A percentile compares a stretch with the other conserved stretches of the same genome.
Evolutionary conservation across 148 eudicot species (phyloP).

Genomic region (Camellia lanceoleosa): DNA sequence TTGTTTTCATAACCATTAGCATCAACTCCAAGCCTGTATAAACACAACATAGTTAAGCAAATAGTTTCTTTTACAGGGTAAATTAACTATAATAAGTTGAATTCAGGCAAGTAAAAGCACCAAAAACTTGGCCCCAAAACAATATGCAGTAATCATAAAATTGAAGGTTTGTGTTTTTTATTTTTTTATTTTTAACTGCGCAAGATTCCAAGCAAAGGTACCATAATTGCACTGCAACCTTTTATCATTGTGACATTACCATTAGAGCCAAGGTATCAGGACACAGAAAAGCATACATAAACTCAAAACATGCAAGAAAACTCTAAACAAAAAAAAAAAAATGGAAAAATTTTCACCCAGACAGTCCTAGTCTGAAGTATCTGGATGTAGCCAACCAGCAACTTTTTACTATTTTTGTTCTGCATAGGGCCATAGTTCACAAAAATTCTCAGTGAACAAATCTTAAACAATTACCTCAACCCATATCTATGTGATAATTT

Average conservation of each 20-base stretch:
- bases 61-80: too few relatives aligned
- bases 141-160: neutral
- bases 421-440: neutral
- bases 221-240: neutral
- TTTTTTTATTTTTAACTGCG: neutral
- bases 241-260: too few relatives aligned
- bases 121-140: neutral
- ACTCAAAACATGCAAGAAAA: neutral
- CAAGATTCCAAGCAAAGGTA: neutral
- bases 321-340: neutral
- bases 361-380: neutral
- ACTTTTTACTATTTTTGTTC: neutral
- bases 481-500: neutral
- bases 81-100: neutral
- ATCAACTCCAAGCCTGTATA: conserved; percentile 54
- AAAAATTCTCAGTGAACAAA: neutral
- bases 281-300: too few relatives aligned
- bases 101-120: neutral
- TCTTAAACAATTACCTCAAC: neutral
- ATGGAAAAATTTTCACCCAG: neutral
- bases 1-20: conserved; percentile 50
- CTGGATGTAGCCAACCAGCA: neutral
- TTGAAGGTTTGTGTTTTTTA: neutral
- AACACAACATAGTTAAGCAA: neutral
- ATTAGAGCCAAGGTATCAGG: too few relatives aligned